Conservation (phyloP, 208 protist genomes). For the Acanthamoeba lugdunensis region DNA sequence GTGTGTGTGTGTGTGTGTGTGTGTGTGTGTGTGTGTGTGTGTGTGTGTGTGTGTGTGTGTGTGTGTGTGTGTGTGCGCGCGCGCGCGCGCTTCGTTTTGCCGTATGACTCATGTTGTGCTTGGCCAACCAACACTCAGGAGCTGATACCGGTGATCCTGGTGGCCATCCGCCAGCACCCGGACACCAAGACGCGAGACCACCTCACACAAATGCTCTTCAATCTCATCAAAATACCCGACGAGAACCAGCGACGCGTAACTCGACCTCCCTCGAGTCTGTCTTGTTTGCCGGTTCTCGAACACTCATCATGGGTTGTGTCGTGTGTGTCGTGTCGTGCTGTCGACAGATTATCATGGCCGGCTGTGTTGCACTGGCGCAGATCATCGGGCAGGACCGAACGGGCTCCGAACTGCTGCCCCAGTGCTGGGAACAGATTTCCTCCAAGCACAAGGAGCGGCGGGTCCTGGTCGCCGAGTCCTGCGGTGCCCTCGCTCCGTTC, state of each 20-base stretch:
- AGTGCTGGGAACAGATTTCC: slow-evolving; percentile 83
- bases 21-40: too few species aligned
- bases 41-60: not conserved
- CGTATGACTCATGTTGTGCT: not conserved
- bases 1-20: too few species aligned
- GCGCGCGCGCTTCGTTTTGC: not conserved
- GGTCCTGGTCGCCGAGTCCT: slow-evolving; percentile 84
- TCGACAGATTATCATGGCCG: slow-evolving; percentile 79
- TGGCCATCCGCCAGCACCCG: slow-evolving; percentile 80
- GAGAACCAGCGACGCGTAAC: slow-evolving; percentile 75
- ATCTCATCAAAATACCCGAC: slow-evolving; percentile 85
- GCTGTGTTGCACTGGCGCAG: slow-evolving; percentile 77
- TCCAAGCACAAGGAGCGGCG: slow-evolving; percentile 84
- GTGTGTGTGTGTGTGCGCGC: too few species aligned
- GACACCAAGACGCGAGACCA: slow-evolving; percentile 77
- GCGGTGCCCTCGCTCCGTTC: slow-evolving; percentile 83
- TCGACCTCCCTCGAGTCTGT: too few species aligned
- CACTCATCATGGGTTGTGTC: not conserved
- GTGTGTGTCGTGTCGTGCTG: not conserved
- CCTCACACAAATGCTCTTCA: slow-evolving; percentile 83
- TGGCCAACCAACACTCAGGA: slow-evolving; percentile 59
- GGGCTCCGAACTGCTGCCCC: slow-evolving; percentile 81
- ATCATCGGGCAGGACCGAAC: slow-evolving; percentile 79
- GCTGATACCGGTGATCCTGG: slow-evolving; percentile 83
- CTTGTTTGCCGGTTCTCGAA: not conserved